phyloP scores from a whole-genome alignment of 495 filamentous ascomycete species.

The Penicillium canariense region DNA sequence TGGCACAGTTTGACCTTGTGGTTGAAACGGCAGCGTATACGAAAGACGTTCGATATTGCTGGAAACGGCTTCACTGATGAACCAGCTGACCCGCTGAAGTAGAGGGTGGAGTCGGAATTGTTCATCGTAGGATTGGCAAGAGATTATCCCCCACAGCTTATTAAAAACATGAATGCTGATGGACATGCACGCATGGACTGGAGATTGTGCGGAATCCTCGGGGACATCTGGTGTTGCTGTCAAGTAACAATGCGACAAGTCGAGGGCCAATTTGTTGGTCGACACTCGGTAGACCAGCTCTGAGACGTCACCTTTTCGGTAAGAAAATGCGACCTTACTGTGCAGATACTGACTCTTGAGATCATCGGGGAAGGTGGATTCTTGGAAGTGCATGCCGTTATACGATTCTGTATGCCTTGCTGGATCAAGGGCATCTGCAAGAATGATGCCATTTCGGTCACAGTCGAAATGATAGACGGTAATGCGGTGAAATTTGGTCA shows the following conservation, averaged over 20 bases:
- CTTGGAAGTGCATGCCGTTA: conserved; percentile 78
- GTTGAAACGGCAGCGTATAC: conserved; percentile 72
- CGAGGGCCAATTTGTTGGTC: conserved; percentile 58
- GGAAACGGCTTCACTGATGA: conserved; percentile 76
- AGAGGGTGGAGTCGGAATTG: conserved; percentile 80
- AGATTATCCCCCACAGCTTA: conserved; percentile 82
- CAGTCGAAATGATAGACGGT: conserved; percentile 89
- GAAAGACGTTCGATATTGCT: conserved; percentile 83
- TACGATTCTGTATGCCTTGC: conserved; percentile 69
- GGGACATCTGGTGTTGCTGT: conserved; percentile 78
- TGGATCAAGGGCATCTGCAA: conserved; percentile 77
- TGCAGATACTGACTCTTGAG: conserved; percentile 72
- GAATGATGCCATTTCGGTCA: conserved; percentile 71
- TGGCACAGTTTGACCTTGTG: background rate
- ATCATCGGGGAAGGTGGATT: conserved; percentile 72
- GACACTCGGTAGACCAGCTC: conserved; percentile 74
- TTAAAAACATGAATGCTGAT: conserved; percentile 83
- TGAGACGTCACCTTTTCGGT: conserved; percentile 36
- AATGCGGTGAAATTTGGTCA: conserved; percentile 80
- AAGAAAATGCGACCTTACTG: conserved; percentile 35
- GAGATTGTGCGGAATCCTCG: conserved; percentile 65
- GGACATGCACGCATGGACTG: conserved; percentile 71
- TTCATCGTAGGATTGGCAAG: conserved; percentile 77
- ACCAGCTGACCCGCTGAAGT: conserved; percentile 78
- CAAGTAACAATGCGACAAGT: conserved; percentile 78